These are phyloP conservation scores for Pseudogymnoascus sp. DNA, from an alignment of 2,329 filamentous ascomycete species.

Conservation along the genomic window DNA sequence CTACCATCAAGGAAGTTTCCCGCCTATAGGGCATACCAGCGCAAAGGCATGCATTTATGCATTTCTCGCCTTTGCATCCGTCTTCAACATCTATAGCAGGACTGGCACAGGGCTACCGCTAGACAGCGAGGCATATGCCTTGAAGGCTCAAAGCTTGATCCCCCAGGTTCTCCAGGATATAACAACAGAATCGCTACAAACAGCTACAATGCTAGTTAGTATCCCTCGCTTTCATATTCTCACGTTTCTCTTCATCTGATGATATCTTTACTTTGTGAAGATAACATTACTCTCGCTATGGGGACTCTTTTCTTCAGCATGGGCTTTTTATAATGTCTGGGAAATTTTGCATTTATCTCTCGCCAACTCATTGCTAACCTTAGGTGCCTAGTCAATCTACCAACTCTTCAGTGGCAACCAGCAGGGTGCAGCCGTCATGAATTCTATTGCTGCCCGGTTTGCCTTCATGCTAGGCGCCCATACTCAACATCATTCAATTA, in stretches of 20 bases:
- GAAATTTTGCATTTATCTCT: not conserved
- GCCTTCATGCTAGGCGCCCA: not conserved
- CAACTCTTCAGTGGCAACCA: not conserved
- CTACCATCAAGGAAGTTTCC: slow-evolving; percentile 27
- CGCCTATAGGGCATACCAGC: slow-evolving; percentile 25
- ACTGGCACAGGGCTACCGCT: slow-evolving; percentile 19
- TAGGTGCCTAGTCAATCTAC: not conserved
- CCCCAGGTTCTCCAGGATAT: slow-evolving; percentile 36
- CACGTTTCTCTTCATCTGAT: not conserved
- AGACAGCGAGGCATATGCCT: slow-evolving; percentile 34
- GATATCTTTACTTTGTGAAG: not conserved
- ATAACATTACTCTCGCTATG: not conserved
- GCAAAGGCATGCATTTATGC: slow-evolving; percentile 41
- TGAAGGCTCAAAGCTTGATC: slow-evolving; percentile 36
- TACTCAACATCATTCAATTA: not conserved
- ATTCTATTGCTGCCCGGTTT: not conserved
- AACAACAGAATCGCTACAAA: slow-evolving; percentile 37
- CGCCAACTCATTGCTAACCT: not conserved
- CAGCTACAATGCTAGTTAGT: slow-evolving; percentile 41
- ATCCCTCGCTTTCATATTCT: not conserved
- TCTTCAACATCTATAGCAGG: slow-evolving; percentile 17
- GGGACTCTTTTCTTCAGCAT: not conserved
- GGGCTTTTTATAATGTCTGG: not conserved
- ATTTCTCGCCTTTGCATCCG: slow-evolving; percentile 35
- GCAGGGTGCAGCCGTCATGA: not conserved